Percentiles rank a stretch among this genome's conserved stretches.
Conservation (phyloP, 345 rosid species). For the Microthlaspi erraticum region DNA sequence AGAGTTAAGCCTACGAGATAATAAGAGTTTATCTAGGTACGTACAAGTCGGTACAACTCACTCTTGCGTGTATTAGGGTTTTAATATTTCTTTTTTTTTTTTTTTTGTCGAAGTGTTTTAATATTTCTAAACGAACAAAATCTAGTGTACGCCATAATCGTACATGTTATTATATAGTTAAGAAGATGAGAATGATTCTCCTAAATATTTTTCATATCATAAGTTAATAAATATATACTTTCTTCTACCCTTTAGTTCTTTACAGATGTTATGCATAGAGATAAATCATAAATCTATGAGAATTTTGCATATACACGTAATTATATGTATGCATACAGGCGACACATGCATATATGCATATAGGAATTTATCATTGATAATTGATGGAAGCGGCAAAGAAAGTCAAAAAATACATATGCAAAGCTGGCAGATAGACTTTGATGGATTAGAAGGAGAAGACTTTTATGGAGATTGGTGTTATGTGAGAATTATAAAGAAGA, state of each 20-base stretch:
- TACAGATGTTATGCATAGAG: conserved; percentile 18
- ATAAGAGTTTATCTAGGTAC: neutral
- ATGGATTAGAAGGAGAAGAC: conserved; percentile 34
- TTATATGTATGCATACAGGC: conserved; percentile 2
- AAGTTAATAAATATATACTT: neutral
- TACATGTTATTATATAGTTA: conserved; percentile 6
- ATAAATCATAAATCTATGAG: conserved; percentile 18
- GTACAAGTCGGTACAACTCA: conserved; percentile 35
- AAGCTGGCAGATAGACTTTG: conserved; percentile 47
- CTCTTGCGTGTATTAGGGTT: conserved; percentile 31
- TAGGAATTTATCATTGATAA: conserved; percentile 7
- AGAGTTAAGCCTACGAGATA: neutral
- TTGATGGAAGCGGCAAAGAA: conserved; percentile 23
- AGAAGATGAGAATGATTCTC: neutral
- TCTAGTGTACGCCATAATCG: conserved; percentile 4
- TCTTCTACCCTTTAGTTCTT: neutral
- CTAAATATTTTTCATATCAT: neutral
- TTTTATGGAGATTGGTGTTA: conserved; percentile 44
- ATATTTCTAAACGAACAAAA: neutral
- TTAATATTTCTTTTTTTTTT: too few species aligned
- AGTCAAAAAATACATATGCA: conserved; percentile 7
- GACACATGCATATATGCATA: conserved; percentile 15
- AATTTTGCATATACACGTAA: conserved; percentile 13
- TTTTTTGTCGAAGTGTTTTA: too few species aligned
- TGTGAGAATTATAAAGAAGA: conserved; percentile 31